Base-by-base conservation (phyloP, 495 filamentous ascomycete species). In the Talaromyces trachyspermus region DNA sequence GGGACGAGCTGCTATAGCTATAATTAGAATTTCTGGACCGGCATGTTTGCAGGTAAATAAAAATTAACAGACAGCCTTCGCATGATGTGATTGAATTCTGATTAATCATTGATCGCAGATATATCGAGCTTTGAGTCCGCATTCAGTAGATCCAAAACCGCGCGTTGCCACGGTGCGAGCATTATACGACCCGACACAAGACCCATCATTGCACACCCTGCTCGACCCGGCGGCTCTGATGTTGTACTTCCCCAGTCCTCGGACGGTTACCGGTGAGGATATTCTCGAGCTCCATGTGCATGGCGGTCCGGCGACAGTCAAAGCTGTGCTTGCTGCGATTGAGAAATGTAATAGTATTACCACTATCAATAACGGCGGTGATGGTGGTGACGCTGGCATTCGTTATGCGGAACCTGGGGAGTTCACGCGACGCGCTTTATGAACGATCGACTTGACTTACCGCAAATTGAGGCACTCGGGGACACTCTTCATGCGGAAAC, bases 341-440 rank as follows among this genome's bases (percentile, higher is more conserved):
- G 72, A 84, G 0, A 66, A 65, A n/a, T 62, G 54, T 3, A 60
- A 54, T 33, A 38, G 23, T 33, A 48, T 0, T 52, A 53, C n/a
- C n/a, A n/a, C n/a, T n/a, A n/a, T n/a, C n/a, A n/a, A 23, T 23
- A 43, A 19, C 20, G 15, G 10, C 18, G 42, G 27, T 29, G 67
- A 57, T 41, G 5, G 30, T 4, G 49, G 52, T 4, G 18, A 39
- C 3, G 53, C 53, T 22, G 46, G 49, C n/a, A 79, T 95, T 36
- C 88, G 88, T 9, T 95, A 95, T 55, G 92, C 92, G 0, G 92
- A 95, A 54, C 86, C 92, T 1, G 92, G 92, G 48, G 92, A 98
- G 57, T 98, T 98, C 64, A 97, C 92, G 5, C 82, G 83, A 25
- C 86, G 91, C 29, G 89, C 94, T 5, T 98, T 98, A 71, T 85